Base-by-base conservation (phyloP, 495 filamentous ascomycete genomes). In the Xylaria cubensis region DNA sequence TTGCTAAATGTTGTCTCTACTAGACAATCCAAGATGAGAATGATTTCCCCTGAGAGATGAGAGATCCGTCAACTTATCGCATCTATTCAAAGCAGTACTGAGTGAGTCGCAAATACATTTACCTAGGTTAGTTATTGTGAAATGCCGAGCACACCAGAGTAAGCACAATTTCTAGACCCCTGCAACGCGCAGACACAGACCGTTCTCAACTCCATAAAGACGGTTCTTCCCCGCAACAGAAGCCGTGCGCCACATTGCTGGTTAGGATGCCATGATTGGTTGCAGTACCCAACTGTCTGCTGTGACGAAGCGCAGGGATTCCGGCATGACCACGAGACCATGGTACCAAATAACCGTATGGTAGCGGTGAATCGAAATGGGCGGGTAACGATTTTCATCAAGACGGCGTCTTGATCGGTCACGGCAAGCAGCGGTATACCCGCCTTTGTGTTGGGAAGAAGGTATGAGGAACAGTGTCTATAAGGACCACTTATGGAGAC, bases 341-440 rank as follows among this genome's bases (percentile, higher is more conserved):
- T 29, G 8, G 65, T 67, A 56, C 50, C 65, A 67, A 34, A 41
- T 13, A 67, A 67, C 36, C 19, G 34, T 39, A n/a, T 1, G 42
- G 42, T 24, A 26, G 67, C 67, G 67, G 67, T 69, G 67, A 69
- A 68, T 44, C 36, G 26, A 29, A 44, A 61, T 39, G 58, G 58
- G 58, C 19, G 58, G 58, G 58, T 19, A 10, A 41, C 19, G 53
- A 26, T 58, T 58, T 10, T 26, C 29, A 32, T 56, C 53, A 56
- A 3, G 6, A 19, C 9, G 12, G 24, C 6, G 26, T 32, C 21
- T 17, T 13, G 10, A 29, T 59, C 10, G 32, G 17, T 29, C 32
- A 24, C 7, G 56, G 4, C 56, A 59, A n/a, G 26, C 13, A 15
- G 7, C 13, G 36, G 6, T 39, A 39, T 39, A 39, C 36, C 36